Base-by-base conservation (phyloP, 768 basidiomycete genomes). In the Kwoniella mangroviensis region DNA sequence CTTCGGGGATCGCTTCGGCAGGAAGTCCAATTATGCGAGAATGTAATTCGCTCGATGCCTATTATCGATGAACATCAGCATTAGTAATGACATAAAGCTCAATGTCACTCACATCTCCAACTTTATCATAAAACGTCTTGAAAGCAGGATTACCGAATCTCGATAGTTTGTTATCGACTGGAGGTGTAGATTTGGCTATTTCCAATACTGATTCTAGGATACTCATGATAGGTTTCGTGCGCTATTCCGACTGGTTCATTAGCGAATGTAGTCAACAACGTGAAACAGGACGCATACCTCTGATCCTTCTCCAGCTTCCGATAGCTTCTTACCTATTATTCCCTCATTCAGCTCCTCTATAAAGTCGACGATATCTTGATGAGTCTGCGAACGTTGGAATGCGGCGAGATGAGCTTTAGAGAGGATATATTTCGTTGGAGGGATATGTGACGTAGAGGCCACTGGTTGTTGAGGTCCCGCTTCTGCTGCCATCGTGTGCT, bases 91-190 rank as follows among this genome's bases (percentile, higher is more conserved):
- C 1, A 65, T 45, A 34, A 61, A 54, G 24, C 4, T 40, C 17
- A 52, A n/a, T 28, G 52, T 3, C 26, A 68, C 81, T 53, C 28
- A 91, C 94, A 84, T 91, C 86, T 19, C 85, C 77, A 7, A 98
- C 86, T 75, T 88, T 88, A 84, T 98, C 95, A 75, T 94, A 93
- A 80, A 98, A 97, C 0, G 88, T 88, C 75, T 91, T 86, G 83
- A 99, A 99, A 0, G 97, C 97, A 4, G 97, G 97, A 83, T 99
- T 99, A 1, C 97, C 96, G 78, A 99, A 99, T 40, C 96, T 86
- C 51, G 95, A 98, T 3, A 90, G 90, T 60, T 90, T 81, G 81
- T 97, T 98, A 73, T 94, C 91, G 19, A 95, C 89, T 0, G 95
- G 90, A 1, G 96, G 97, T 0, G 89, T 94, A 3, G 85, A 86